phyloP scores from a whole-genome alignment of 345 rosid species.

The Dipteronia sinensis region DNA sequence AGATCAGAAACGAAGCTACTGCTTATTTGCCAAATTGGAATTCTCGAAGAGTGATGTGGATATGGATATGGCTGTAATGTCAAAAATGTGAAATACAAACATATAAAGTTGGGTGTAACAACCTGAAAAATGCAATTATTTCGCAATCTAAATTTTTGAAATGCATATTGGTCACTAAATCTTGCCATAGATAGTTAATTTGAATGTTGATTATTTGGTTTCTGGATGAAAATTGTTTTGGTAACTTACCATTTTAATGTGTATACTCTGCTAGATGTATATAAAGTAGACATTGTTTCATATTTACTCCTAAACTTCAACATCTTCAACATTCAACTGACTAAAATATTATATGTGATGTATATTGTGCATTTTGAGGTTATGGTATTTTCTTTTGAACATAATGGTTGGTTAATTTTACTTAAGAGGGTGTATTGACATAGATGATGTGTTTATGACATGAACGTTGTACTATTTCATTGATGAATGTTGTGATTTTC shows the following conservation, averaged over 20 bases:
- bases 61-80: background rate
- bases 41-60: background rate
- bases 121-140: background rate
- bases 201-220: background rate
- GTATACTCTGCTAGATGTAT: background rate
- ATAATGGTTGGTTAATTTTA: background rate
- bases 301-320: background rate
- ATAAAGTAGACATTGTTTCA: background rate
- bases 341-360: background rate
- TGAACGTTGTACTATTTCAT: background rate
- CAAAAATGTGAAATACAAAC: background rate
- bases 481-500: slow-evolving; percentile 11
- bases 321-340: background rate
- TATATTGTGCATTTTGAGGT: background rate
- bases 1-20: background rate
- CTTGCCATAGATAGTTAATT: background rate
- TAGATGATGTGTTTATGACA: background rate
- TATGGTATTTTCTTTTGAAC: background rate
- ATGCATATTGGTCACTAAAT: background rate
- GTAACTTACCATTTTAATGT: background rate
- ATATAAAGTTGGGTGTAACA: background rate
- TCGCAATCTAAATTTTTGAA: background rate
- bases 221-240: background rate
- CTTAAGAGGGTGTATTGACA: background rate
- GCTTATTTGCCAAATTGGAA: background rate